These are phyloP conservation scores for Ustilago nuda DNA, from an alignment of 1,284 basidiomycete species.

Conservation along the genomic window DNA sequence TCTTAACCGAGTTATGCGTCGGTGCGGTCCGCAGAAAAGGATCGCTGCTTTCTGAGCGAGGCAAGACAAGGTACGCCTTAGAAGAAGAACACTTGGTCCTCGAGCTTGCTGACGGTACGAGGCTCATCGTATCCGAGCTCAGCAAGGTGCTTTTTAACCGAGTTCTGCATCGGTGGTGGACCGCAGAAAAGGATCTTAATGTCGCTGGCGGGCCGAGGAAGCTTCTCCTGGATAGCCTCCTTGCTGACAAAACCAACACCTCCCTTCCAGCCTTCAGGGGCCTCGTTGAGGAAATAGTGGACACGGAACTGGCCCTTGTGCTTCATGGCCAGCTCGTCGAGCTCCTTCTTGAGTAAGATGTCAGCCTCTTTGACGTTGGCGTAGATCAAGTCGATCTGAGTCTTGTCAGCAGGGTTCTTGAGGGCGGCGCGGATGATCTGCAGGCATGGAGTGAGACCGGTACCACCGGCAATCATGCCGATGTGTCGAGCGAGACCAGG, in stretches of 20 bases:
- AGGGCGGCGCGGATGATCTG: constrained; percentile 92
- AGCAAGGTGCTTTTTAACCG: constrained; percentile 94
- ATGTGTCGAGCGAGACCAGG: constrained; percentile 72
- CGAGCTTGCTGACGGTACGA: constrained; percentile 75
- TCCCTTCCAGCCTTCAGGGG: constrained; percentile 85
- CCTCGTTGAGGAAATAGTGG: constrained; percentile 91
- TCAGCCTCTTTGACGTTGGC: constrained; percentile 80
- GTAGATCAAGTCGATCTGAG: constrained; percentile 91
- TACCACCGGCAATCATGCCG: constrained; percentile 93
- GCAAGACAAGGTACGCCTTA: constrained; percentile 14
- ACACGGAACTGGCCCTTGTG: constrained; percentile 79
- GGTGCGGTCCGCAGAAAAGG: constrained; percentile 75
- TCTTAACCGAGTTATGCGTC: constrained; percentile 97
- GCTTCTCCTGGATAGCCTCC: constrained; percentile 83
- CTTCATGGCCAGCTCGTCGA: constrained; percentile 80
- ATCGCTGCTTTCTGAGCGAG: background rate
- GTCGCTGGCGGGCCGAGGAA: constrained; percentile 64
- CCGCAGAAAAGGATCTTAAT: constrained; percentile 72
- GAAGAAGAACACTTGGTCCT: constrained; percentile 65
- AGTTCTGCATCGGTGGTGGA: constrained; percentile 94
- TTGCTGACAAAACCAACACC: constrained; percentile 92
- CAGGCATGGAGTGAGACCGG: constrained; percentile 86
- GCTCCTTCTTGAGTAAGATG: constrained; percentile 81
- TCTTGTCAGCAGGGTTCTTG: constrained; percentile 85
- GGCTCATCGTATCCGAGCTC: constrained; percentile 88